These are phyloP conservation scores for Apiospora koreana DNA, from an alignment of 2,329 filamentous ascomycete species.

Conservation along the genomic window DNA sequence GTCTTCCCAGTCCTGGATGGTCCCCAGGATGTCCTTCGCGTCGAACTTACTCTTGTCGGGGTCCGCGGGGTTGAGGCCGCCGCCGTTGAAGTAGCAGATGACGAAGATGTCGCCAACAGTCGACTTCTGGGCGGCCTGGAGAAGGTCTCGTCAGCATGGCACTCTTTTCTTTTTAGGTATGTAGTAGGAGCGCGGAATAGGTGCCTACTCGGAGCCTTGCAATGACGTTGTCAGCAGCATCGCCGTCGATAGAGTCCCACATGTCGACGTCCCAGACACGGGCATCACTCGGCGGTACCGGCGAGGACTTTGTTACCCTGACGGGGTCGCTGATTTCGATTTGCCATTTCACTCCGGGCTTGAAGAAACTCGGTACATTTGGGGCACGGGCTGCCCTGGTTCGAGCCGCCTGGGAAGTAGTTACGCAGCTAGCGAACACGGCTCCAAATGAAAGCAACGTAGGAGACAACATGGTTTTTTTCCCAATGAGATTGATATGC, in stretches of 20 bases:
- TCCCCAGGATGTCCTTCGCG: neutral
- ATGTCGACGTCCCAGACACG: conserved; percentile 11
- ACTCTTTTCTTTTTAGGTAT: neutral
- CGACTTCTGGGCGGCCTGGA: neutral
- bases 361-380: neutral
- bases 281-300: conserved; percentile 3
- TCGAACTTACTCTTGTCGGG: neutral
- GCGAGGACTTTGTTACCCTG: neutral
- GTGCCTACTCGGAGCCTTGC: neutral
- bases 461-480: neutral
- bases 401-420: neutral
- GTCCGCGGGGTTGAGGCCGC: conserved; percentile 6
- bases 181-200: neutral
- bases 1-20: conserved; percentile 10
- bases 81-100: conserved; percentile 16
- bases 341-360: conserved; percentile 14
- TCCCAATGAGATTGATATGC: neutral
- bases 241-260: neutral
- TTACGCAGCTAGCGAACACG: neutral
- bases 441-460: neutral
- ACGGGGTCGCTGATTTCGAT: conserved; percentile 13
- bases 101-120: neutral
- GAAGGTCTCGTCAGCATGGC: neutral
- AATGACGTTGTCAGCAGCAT: neutral
- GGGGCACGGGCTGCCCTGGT: neutral